Evolutionary conservation across 805 yeast genomes (phyloP), one percentile per base, ranked within the genome.

Genomic region (Hyphopichia homilentoma): DNA sequence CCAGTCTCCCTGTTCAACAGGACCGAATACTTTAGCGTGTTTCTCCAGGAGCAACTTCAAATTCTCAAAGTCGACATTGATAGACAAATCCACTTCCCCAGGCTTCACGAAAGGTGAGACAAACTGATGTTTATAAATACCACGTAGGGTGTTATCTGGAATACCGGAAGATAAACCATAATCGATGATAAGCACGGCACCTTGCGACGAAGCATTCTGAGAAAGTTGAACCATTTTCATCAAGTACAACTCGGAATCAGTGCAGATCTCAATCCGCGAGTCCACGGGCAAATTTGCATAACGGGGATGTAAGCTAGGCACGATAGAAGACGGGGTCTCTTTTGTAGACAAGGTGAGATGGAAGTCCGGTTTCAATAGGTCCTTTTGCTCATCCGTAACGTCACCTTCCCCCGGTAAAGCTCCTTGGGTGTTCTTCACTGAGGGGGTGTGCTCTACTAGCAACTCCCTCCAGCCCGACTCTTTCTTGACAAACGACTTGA

Each of bases 61-160:
- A 16, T 81, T 81, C 18, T 66, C 70, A 51, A 86, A 86, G 53
- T 86, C 95, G 8, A 86, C 95, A 50, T 86, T 94, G 0, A 82
- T 80, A 0, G 94, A 83, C 19, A 86, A 62, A 59, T 86, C 95
- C 3, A 84, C 89, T 21, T 76, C 73, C 1, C 95, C 95, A 0
- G 93, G 93, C 9, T 68, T 66, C n/a, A 54, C 64, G 38, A 84
- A 81, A 1, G 95, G 95, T 15, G 80, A 75, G 1, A 82, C 89
- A 46, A 85, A 72, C 43, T 75, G 73, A 53, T 86, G 94, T 41
- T 76, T 63, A 44, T 72, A 68, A 39, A 86, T 84, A 0, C 87
- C 95, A 21, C 95, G 65, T 21, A 86, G 64, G 0, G 88, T 68
- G 45, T 81, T 77, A n/a, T 73, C 71, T 2, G 95, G 95, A 9